Percentiles rank a stretch among this genome's conserved stretches.
Evolutionary conservation across 1,284 basidiomycete genomes (phyloP).

Genomic region (Ceratobasidium sp.): DNA sequence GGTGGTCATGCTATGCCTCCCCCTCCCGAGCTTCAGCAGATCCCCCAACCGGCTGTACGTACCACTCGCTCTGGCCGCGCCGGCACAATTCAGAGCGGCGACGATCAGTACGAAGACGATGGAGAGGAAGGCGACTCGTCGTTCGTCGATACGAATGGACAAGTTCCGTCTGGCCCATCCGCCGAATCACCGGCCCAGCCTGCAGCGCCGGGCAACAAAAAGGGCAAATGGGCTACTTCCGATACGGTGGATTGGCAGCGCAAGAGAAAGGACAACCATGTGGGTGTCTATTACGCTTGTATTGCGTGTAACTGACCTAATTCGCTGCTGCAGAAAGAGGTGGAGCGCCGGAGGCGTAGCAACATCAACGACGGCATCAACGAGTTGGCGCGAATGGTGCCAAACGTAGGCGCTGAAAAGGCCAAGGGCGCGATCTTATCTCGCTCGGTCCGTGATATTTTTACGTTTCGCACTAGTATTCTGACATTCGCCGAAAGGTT

Average conservation of each 20-base stretch:
- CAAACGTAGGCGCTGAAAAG: conserved; percentile 87
- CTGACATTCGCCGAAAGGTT: conserved; percentile 50
- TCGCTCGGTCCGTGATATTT: conserved; percentile 64
- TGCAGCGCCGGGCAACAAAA: conserved; percentile 9
- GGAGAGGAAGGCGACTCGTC: conserved; percentile 19
- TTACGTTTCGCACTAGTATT: neutral
- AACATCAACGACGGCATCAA: conserved; percentile 98
- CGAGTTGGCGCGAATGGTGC: conserved; percentile 88
- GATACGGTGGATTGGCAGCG: conserved; percentile 71
- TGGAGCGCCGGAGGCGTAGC: conserved; percentile 90
- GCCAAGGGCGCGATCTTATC: conserved; percentile 84
- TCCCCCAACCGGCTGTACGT: conserved; percentile 22
- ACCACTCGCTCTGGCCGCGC: conserved; percentile 30
- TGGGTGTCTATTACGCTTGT: conserved; percentile 50
- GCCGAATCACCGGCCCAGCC: neutral
- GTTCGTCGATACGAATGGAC: conserved; percentile 23
- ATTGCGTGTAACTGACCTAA: neutral
- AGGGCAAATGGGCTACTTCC: conserved; percentile 31
- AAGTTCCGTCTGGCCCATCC: conserved; percentile 12
- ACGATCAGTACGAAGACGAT: conserved; percentile 25
- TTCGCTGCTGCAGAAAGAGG: conserved; percentile 82
- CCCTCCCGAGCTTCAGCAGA: conserved; percentile 38
- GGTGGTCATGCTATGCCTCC: conserved; percentile 30
- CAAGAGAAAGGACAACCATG: conserved; percentile 87
- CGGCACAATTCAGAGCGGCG: conserved; percentile 1